Evolutionary conservation across 768 basidiomycete species (phyloP), one percentile per base, ranked within the genome.

Genomic region (Ramaria sp.): DNA sequence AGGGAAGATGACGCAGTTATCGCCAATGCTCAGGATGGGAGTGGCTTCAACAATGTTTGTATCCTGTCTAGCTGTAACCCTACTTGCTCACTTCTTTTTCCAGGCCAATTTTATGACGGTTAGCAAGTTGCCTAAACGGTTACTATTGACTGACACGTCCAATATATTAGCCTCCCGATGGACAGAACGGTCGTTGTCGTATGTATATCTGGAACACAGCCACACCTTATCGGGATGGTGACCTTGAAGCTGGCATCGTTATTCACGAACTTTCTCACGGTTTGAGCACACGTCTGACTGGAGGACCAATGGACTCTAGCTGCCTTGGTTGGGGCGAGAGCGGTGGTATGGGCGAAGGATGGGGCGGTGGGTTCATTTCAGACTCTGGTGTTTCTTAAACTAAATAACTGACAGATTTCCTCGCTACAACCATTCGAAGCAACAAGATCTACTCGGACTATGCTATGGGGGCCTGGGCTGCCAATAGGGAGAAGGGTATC

Each of bases 271-370:
- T 87, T 59, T 71, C 77, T 50, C 95, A 99, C 67, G 95, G 95
- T 57, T 71, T 97, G 47, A 91, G 88, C 64, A 99, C 92, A 2
- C 86, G 95, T 62, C 67, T 97, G 58, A 98, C 95, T 6, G 95
- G 95, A 67, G 95, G 95, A 2, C 93, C 93, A 0, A 75, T 79
- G 52, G 89, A 95, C 71, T 93, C 90, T 28, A 88, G 87, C 2
- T 96, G 94, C 66, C 81, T 98, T 54, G 91, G 90, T 10, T 98
- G 88, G 84, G 94, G 95, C 50, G 93, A 98, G 71, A 77, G 83
- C 25, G 95, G 95, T 37, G 95, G 93, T 24, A 97, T 97, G 94
- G 94, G 94, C 60, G 92, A 96, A 70, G 93, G 93, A 13, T 96
- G 93, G 93, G 93, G 93, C 59, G 83, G 80, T 77, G 54, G 43